Base-by-base conservation (phyloP, 345 rosid species). In the Crucihimalaya himalaica region DNA sequence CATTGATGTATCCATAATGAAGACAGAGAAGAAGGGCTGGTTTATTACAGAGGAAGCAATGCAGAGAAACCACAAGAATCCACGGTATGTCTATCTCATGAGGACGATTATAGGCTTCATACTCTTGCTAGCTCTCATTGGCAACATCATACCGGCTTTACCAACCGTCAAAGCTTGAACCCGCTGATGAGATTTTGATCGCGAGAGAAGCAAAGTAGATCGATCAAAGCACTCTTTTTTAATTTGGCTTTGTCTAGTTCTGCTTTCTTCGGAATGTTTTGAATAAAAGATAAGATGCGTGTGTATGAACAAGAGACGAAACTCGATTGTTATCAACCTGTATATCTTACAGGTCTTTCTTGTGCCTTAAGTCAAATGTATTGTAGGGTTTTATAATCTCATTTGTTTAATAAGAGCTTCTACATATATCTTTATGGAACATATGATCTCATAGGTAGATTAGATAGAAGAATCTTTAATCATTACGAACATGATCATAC, bases 21-120 rank as follows among this genome's bases (percentile, higher is more conserved):
- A 70, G 46, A 63, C 45, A 63, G 70, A 76, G 59, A 69, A 62
- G 52, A 62, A 62, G 60, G 27, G 71, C 1, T 63, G 27, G 70
- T 19, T 70, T 46, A 37, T 34, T 8, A 10, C 6, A 45, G 60
- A 70, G 54, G 59, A 69, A 25, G 42, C 45, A 63, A 35, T 54
- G 19, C 9, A 62, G 47, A 40, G 6, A 40, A 40, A 13, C 45
- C 16, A 5, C 16, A 40, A 40, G 15, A 12, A 13, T 39, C 43
- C 14, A 39, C 13, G 15, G 43, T 39, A 12, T 39, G 4, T 39
- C 43, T 39, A 39, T 39, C n/a, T 14, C n/a, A 62, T 53, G 58
- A 75, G 62, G 32, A 16, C 42, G 8, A 31, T 68, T 57, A 53
- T 53, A 32, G 57, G 70, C 13, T 25, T 76, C 40, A 51, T 75